These are phyloP conservation scores for Schizosaccharomyces versatilis DNA, from an alignment of 1,139 yeast genomes.

Conservation along the genomic window DNA sequence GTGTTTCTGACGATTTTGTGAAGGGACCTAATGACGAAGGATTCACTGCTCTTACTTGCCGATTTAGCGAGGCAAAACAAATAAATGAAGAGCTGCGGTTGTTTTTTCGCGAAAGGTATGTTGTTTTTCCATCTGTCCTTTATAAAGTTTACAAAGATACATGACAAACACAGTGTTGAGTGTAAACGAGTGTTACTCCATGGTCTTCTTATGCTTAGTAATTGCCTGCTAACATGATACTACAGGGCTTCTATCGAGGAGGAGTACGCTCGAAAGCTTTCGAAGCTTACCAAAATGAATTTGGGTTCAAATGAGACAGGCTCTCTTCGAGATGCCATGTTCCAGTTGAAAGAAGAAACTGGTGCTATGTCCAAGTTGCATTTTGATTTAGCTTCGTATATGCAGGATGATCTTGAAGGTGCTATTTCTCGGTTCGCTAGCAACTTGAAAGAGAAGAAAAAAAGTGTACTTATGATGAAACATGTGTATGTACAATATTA, in stretches of 20 bases:
- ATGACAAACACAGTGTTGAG: not conserved
- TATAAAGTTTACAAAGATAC: not conserved
- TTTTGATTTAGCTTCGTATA: slow-evolving; percentile 24
- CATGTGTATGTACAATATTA: not conserved
- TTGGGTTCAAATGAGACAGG: slow-evolving; percentile 43
- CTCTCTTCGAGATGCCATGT: slow-evolving; percentile 36
- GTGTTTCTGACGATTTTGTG: not conserved
- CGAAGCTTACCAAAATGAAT: slow-evolving; percentile 27
- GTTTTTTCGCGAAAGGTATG: slow-evolving; percentile 24
- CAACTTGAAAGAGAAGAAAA: not conserved
- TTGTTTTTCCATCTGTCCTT: not conserved
- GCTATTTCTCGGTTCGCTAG: slow-evolving; percentile 19
- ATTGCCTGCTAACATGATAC: not conserved
- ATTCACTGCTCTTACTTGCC: slow-evolving; percentile 23
- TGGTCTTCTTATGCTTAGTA: not conserved
- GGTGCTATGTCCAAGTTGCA: slow-evolving; percentile 29
- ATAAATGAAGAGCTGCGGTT: slow-evolving; percentile 26
- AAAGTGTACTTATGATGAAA: not conserved
- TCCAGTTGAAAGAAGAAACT: slow-evolving; percentile 36
- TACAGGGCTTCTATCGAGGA: slow-evolving; percentile 37
- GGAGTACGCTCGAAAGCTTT: slow-evolving; percentile 35
- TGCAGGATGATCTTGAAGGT: slow-evolving; percentile 24
- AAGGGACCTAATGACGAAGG: slow-evolving; percentile 1
- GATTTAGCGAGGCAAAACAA: slow-evolving; percentile 33
- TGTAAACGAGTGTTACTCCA: not conserved